Conservation (phyloP, 352 stramenopile genomes). For the Phytophthora nicotianae region DNA sequence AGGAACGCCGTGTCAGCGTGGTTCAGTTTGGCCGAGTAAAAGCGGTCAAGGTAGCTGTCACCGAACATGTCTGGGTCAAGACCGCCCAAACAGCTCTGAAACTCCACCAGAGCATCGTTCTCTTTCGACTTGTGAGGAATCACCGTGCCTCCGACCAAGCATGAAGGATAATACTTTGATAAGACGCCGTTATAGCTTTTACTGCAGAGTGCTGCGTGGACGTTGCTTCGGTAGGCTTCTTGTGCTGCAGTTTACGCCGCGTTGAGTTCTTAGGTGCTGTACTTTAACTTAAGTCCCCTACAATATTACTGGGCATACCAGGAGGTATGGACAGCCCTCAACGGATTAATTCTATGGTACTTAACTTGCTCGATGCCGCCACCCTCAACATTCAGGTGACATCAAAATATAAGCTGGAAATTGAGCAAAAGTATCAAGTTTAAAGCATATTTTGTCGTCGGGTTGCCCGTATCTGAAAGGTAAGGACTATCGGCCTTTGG, state of each 20-base stretch:
- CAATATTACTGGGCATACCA: too few relatives aligned
- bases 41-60: conserved; percentile 24
- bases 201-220: conserved; percentile 45
- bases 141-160: conserved; percentile 20
- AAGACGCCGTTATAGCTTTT: conserved; percentile 38
- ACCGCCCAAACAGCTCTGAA: conserved; percentile 38
- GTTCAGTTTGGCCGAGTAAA: conserved; percentile 45
- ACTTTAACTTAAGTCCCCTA: too few relatives aligned
- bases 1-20: conserved; percentile 50
- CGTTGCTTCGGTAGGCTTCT: conserved; percentile 34
- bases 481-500: too few relatives aligned
- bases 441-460: too few relatives aligned
- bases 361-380: too few relatives aligned
- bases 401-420: too few relatives aligned
- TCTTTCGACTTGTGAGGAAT: conserved; percentile 30
- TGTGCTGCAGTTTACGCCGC: too few relatives aligned
- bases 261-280: conserved; percentile 25
- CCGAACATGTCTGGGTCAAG: conserved; percentile 34
- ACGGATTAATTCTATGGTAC: too few relatives aligned
- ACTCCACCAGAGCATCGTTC: conserved; percentile 49
- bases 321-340: too few relatives aligned
- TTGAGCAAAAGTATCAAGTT: too few relatives aligned
- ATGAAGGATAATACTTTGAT: conserved; percentile 20
- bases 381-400: too few relatives aligned
- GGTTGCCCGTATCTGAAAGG: too few relatives aligned